These are phyloP conservation scores for Cochlearia excelsa DNA, from an alignment of 345 rosid species.

Conservation along the genomic window DNA sequence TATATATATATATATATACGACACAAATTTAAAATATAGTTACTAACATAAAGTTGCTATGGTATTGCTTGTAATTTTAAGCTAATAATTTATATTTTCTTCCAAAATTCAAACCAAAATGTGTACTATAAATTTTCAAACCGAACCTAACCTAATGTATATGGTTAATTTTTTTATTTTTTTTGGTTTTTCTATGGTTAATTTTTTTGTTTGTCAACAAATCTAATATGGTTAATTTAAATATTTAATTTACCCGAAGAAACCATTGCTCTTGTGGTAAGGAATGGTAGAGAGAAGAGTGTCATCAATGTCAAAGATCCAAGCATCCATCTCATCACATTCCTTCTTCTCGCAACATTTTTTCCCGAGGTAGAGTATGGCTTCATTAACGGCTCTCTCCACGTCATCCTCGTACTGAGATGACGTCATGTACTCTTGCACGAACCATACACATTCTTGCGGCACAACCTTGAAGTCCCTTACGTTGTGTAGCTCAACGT, in stretches of 20 bases:
- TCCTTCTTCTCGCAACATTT: conserved; percentile 32
- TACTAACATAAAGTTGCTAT: too few species aligned
- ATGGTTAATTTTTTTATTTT: too few species aligned
- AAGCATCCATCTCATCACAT: conserved; percentile 66
- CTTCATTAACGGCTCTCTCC: conserved; percentile 50
- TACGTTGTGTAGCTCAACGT: conserved; percentile 72
- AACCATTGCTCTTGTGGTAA: conserved; percentile 58
- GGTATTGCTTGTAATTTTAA: too few species aligned
- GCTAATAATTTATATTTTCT: too few species aligned
- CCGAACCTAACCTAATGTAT: too few species aligned
- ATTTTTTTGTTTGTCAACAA: too few species aligned
- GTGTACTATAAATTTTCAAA: too few species aligned
- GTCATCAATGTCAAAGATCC: conserved; percentile 56
- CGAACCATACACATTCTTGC: conserved; percentile 50
- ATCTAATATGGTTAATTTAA: too few species aligned
- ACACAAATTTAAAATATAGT: too few species aligned
- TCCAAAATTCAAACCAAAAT: too few species aligned
- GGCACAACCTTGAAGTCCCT: conserved; percentile 60
- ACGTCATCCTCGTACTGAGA: conserved; percentile 56
- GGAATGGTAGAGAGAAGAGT: conserved; percentile 54
- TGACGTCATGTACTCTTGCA: conserved; percentile 61
- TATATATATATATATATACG: too few species aligned
- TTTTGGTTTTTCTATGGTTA: too few species aligned
- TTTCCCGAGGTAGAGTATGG: conserved; percentile 36
- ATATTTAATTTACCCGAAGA: conserved; percentile 47